phyloP scores from a whole-genome alignment of 805 yeast species.

The Blastobotrys terrestris region DNA sequence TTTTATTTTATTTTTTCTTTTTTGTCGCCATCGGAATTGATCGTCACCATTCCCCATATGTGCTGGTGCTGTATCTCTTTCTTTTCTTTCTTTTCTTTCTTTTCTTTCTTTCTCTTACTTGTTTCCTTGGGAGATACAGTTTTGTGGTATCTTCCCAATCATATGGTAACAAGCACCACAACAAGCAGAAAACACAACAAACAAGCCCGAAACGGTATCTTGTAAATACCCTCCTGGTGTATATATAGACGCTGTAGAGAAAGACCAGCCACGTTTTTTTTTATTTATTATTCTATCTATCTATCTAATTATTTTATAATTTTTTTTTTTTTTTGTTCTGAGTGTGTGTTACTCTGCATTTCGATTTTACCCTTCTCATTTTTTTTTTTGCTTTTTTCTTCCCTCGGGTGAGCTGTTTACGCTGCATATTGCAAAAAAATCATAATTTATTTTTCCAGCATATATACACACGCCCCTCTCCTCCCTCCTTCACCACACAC shows the following conservation, averaged over 20 bases:
- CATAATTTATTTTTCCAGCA: neutral
- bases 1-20: too few relatives aligned
- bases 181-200: neutral
- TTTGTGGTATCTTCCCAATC: neutral
- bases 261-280: slow-evolving; percentile 1
- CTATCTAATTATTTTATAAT: neutral
- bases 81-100: too few relatives aligned
- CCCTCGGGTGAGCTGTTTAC: neutral
- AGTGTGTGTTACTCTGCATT: too few relatives aligned
- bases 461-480: neutral
- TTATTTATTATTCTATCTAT: neutral
- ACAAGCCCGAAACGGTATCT: neutral
- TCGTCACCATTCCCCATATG: neutral
- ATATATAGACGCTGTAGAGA: neutral
- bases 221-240: neutral
- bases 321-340: neutral
- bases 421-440: neutral
- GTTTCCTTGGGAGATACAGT: too few relatives aligned
- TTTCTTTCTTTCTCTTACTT: too few relatives aligned
- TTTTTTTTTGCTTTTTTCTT: neutral
- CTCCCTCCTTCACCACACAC: neutral
- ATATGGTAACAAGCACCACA: neutral
- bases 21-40: neutral
- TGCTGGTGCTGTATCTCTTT: too few relatives aligned
- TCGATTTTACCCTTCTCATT: neutral